Base-by-base conservation (phyloP, 805 yeast species). In the Metahyphopichia silvanorum region DNA sequence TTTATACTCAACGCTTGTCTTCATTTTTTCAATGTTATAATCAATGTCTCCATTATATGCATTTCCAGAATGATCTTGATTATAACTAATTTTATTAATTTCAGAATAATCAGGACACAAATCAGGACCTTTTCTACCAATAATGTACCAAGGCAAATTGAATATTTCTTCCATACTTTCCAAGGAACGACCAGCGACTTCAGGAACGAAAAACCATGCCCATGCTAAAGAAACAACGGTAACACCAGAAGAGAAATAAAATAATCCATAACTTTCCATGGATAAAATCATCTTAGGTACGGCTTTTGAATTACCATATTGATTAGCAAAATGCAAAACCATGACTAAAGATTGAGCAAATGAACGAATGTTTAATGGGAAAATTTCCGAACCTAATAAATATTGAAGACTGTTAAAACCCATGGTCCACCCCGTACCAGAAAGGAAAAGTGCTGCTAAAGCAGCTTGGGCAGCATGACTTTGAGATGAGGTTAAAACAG, bases 341-440 rank as follows among this genome's bases (percentile, higher is more conserved):
- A 75, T 76, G 35, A 71, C 60, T 19, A 69, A 35, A 3, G 76
- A 62, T 26, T 71, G 66, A 12, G 72, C 78, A 40, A 71, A 49
- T 21, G 65, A 62, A 40, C 79, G 60, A 17, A 69, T 59, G 32
- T 66, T 57, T 42, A 74, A 53, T 17, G 79, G 79, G 43, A 74
- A 63, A 33, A 75, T 67, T 44, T 75, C 80, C 6, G 79, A 63
- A 38, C 71, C 72, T 42, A 74, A 49, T 40, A 74, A 55, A 45
- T 74, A 74, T 46, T 74, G 79, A 27, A 72, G 53, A 2, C 75
- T 58, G 53, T 76, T 75, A 68, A 71, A 76, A 21, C 79, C 79
- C 51, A 74, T 47, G 17, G 76, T 69, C 80, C 80, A 75, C 19
- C 77, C 79, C 11, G 63, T 55, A 40, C 79, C 79, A 16, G 63